Percentiles rank a stretch among this genome's conserved stretches.
These are phyloP conservation scores for Neurospora sp. DNA, from an alignment of 495 filamentous ascomycete species.

Conservation along the genomic window DNA sequence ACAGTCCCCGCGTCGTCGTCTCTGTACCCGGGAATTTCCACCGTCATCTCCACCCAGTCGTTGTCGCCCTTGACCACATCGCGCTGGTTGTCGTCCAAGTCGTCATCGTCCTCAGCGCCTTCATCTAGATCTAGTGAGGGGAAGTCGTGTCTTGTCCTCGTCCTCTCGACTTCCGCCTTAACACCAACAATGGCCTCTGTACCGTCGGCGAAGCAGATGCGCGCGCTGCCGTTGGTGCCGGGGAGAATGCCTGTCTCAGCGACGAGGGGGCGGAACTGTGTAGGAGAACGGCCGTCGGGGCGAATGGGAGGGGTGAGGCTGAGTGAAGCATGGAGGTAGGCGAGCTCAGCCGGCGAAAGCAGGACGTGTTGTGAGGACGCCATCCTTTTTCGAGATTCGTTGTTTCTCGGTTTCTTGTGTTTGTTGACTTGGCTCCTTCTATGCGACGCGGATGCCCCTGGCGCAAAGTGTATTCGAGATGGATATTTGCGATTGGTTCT, in stretches of 20 bases:
- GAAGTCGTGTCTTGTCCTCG: constrained; percentile 27
- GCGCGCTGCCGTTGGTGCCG: constrained; percentile 79
- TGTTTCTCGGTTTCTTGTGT: background rate
- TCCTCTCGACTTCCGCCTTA: constrained; percentile 84
- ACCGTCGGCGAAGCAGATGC: constrained; percentile 89
- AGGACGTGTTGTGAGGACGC: constrained; percentile 42
- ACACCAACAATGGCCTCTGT: constrained; percentile 92
- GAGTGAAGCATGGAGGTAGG: constrained; percentile 88
- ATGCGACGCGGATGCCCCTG: background rate
- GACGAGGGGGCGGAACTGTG: constrained; percentile 79
- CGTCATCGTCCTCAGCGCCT: constrained; percentile 17
- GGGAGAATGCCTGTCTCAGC: constrained; percentile 88
- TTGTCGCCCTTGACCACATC: constrained; percentile 30
- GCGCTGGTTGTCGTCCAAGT: constrained; percentile 9
- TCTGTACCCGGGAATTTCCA: constrained; percentile 76
- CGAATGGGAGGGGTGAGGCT: constrained; percentile 69
- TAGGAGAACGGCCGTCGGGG: constrained; percentile 71
- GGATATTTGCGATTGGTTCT: background rate
- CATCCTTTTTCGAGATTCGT: constrained; percentile 10
- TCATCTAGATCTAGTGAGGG: constrained; percentile 12
- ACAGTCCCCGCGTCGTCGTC: constrained; percentile 88
- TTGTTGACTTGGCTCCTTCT: background rate
- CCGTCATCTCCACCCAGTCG: constrained; percentile 71
- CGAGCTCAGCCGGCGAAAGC: constrained; percentile 90
- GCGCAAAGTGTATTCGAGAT: background rate